phyloP scores from a whole-genome alignment of 805 yeast species.

The Kuraishia hungarica region DNA sequence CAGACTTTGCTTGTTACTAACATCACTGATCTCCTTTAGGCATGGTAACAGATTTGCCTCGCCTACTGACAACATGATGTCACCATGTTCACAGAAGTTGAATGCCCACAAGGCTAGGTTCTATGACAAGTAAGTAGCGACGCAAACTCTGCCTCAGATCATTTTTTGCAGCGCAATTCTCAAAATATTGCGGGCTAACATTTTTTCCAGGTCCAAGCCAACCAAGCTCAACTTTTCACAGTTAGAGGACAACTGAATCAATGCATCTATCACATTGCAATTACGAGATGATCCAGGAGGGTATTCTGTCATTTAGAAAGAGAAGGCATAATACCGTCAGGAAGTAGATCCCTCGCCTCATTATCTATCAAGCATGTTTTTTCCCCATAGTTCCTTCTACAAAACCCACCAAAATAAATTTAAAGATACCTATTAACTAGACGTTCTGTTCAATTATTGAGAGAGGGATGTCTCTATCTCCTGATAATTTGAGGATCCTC shows the following conservation, averaged over 20 bases:
- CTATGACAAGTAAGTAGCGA: slow-evolving; percentile 22
- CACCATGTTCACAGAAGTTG: slow-evolving; percentile 51
- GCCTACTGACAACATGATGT: slow-evolving; percentile 50
- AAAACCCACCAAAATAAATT: too few species aligned
- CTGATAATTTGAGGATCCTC: too few species aligned
- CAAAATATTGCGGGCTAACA: background rate
- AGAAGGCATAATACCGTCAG: background rate
- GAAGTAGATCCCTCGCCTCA: too few species aligned
- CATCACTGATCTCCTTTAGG: background rate
- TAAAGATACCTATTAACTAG: background rate
- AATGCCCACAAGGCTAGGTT: slow-evolving; percentile 25
- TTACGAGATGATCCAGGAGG: background rate
- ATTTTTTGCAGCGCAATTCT: background rate
- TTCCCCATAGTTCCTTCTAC: too few species aligned
- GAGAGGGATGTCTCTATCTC: too few species aligned
- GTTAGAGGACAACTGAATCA: slow-evolving; percentile 2
- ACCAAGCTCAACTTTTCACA: slow-evolving; percentile 15
- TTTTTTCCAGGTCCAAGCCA: slow-evolving; percentile 11
- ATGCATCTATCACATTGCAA: background rate
- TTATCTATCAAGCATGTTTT: background rate
- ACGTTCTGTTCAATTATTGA: too few species aligned
- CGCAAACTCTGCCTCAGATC: background rate
- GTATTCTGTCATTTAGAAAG: background rate
- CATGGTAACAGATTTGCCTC: slow-evolving; percentile 27
- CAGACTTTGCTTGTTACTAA: too few species aligned